These are phyloP conservation scores for Pleurotus eryngii DNA, from an alignment of 768 basidiomycete species.

Conservation along the genomic window DNA sequence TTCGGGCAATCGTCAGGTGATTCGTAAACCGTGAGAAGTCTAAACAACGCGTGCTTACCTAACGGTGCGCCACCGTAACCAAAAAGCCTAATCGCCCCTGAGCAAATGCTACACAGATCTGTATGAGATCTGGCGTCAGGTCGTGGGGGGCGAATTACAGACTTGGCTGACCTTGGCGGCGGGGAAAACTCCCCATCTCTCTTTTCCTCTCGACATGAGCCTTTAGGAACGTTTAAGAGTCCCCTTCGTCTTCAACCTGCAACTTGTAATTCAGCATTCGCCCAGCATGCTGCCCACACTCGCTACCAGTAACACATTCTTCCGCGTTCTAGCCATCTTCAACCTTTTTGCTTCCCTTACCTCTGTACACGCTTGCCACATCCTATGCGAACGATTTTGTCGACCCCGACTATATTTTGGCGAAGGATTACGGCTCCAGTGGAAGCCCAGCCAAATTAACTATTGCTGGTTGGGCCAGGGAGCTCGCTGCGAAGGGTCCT, in stretches of 20 bases:
- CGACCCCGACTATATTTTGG: conserved; percentile 45
- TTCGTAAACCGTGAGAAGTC: no score
- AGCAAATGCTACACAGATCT: no score
- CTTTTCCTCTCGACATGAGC: no score
- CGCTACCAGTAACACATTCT: conserved; percentile 9
- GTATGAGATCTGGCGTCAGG: no score
- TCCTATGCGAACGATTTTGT: conserved; percentile 57
- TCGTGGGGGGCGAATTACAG: no score
- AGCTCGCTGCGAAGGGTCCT: conserved; percentile 41
- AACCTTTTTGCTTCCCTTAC: conserved; percentile 16
- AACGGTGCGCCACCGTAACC: no score
- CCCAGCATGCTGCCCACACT: conserved; percentile 1
- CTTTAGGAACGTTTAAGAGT: not conserved
- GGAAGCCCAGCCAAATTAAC: conserved; percentile 45
- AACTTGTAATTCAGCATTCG: no score
- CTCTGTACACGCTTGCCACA: conserved; percentile 22
- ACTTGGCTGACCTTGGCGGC: no score
- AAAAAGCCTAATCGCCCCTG: no score
- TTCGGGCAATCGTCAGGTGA: no score
- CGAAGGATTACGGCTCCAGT: conserved; percentile 35
- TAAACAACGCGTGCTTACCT: no score
- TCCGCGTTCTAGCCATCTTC: conserved; percentile 25
- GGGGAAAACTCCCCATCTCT: no score
- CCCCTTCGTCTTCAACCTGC: not conserved
- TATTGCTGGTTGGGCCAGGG: conserved; percentile 44